These are phyloP conservation scores for Dendrobium huoshanense DNA, from an alignment of 106 monocot species.

Conservation along the genomic window DNA sequence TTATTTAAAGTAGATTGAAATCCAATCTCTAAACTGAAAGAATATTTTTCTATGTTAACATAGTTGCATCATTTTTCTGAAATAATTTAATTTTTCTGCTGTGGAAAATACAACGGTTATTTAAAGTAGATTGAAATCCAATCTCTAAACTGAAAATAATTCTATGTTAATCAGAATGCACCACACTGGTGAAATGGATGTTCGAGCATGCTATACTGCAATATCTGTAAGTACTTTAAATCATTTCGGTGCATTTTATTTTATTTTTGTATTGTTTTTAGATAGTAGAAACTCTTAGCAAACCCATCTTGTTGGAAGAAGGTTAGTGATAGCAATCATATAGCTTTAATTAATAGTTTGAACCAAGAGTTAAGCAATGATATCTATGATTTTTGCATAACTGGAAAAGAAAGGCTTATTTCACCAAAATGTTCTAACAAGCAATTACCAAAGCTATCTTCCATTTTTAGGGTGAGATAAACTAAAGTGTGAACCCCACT, in stretches of 20 bases:
- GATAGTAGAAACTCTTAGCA: neutral
- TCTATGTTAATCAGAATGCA: conserved; percentile 71
- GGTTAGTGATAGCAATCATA: neutral
- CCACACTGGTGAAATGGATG: conserved; percentile 90
- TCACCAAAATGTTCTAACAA: neutral
- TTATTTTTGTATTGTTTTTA: no score
- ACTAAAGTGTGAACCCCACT: neutral
- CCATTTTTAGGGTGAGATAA: neutral
- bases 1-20: neutral
- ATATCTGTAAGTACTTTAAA: conserved; percentile 59
- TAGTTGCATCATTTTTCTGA: neutral
- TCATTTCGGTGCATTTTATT: neutral
- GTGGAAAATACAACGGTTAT: neutral
- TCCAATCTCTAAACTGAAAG: neutral
- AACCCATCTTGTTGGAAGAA: neutral
- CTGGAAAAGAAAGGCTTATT: neutral
- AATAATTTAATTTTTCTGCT: neutral
- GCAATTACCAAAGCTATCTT: neutral
- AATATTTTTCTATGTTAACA: no score
- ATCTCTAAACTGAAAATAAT: neutral
- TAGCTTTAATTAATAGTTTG: neutral
- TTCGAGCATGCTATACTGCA: conserved; percentile 87
- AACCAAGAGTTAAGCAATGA: neutral
- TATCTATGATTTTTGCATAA: neutral
- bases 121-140: neutral